These are phyloP conservation scores for Rhododendron molle DNA, from an alignment of 148 eudicot genomes.

Conservation along the genomic window DNA sequence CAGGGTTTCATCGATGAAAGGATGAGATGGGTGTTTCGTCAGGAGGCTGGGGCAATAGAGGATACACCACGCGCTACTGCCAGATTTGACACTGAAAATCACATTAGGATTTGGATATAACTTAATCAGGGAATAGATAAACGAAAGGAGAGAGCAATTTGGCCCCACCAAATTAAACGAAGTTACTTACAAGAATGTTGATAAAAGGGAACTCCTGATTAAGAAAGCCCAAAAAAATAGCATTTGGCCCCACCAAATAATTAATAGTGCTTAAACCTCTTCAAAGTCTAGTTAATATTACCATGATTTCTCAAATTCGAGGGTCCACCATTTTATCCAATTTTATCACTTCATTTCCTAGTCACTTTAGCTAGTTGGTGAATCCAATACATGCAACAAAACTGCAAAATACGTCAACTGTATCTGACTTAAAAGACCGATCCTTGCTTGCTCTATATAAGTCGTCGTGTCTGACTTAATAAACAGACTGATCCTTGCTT, in stretches of 20 bases:
- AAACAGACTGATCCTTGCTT: neutral
- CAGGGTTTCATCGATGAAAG: neutral
- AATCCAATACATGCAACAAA: neutral
- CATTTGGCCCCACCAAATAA: neutral
- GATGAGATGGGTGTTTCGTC: neutral
- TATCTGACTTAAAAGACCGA: neutral
- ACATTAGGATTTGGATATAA: neutral
- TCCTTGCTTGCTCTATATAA: neutral
- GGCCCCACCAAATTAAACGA: too few species aligned
- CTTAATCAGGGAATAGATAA: neutral
- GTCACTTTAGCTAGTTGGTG: neutral
- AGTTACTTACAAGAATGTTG: neutral
- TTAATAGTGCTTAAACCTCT: neutral
- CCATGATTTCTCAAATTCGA: neutral
- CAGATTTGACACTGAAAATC: neutral
- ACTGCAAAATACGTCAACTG: neutral
- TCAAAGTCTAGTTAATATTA: neutral
- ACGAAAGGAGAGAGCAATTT: neutral
- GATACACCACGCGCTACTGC: neutral
- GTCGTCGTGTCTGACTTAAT: neutral
- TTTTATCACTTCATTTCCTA: neutral
- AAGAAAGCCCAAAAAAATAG: neutral
- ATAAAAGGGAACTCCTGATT: neutral
- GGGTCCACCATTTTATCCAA: neutral
- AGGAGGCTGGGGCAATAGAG: neutral